Percentiles rank a stretch among this genome's conserved stretches.
Evolutionary conservation across 192 early-diverging fungal species (phyloP).

Genomic region (Coemansia asiatica): DNA sequence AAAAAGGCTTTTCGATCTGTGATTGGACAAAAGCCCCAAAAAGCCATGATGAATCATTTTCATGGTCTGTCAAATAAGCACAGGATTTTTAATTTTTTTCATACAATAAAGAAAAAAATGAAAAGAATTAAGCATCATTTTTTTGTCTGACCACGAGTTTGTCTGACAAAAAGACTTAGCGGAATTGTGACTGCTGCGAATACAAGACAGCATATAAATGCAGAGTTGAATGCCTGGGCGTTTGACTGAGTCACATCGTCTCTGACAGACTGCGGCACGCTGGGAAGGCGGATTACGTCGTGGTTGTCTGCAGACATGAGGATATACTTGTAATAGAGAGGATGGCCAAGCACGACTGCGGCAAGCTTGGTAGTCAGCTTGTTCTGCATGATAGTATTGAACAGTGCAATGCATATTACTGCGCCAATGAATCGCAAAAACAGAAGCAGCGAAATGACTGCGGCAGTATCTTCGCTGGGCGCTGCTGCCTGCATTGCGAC

Average conservation of each 20-base stretch:
- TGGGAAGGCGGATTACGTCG: slow-evolving; percentile 34
- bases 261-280: slow-evolving; percentile 41
- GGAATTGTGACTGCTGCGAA: slow-evolving; percentile 35
- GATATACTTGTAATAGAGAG: slow-evolving; percentile 33
- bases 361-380: slow-evolving; percentile 38
- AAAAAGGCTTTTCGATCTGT: not conserved
- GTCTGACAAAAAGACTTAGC: slow-evolving; percentile 16
- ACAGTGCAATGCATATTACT: slow-evolving; percentile 32
- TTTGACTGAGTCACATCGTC: slow-evolving; percentile 33
- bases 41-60: not conserved
- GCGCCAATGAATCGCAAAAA: slow-evolving; percentile 36
- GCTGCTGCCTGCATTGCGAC: slow-evolving; percentile 19
- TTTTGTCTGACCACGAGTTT: not conserved
- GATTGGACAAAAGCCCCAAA: not conserved
- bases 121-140: too few species aligned
- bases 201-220: slow-evolving; percentile 26
- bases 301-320: slow-evolving; percentile 35
- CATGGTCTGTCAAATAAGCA: too few species aligned
- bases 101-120: not conserved
- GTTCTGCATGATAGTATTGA: slow-evolving; percentile 36
- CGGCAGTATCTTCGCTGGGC: slow-evolving; percentile 5
- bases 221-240: slow-evolving; percentile 22
- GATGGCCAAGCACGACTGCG: slow-evolving; percentile 18
- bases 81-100: too few species aligned
- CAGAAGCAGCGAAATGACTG: slow-evolving; percentile 22